Evolutionary conservation across 2,329 filamentous ascomycete genomes (phyloP), one percentile per base, ranked within the genome.

Genomic region (Colletotrichum filicis): DNA sequence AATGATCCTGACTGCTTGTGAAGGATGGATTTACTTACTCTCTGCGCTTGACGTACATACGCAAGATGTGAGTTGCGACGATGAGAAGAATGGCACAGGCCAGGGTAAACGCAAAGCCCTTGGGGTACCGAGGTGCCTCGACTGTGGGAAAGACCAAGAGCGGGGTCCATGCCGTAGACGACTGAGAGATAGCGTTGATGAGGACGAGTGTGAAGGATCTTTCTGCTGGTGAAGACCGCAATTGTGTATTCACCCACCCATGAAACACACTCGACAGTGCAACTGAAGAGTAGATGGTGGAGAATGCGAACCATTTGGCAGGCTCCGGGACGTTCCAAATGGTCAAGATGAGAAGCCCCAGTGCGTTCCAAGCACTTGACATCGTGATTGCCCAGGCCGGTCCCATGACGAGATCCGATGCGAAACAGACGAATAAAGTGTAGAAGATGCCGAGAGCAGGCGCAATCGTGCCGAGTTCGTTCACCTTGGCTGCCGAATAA

Each of bases 291-390:
- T 72, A 71, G 3, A 74, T 74, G 4, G 85, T 88, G 26, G 79
- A 78, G 83, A 90, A 77, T 0, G 87, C 87, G 67, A 89, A 89
- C 87, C 88, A 90, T 16, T 85, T 81, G 0, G 87, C 87, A 0
- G 83, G 76, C 69, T 91, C 88, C 0, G 88, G 87, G 0, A 91
- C 88, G 22, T 87, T 78, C 89, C 89, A 91, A 14, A 89, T 79
- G 1, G 85, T 82, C 6, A 90, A 80, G 49, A 90, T 88, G 14
- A 68, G n/a, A 3, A 71, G 28, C 5, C 71, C 71, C 12, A 71
- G 14, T 2, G 57, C 58, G 53, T 74, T 74, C 71, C 67, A 71
- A 3, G 53, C 32, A 26, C 35, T 46, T 5, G 71, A 67, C 37
- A 72, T 30, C 12, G 68, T 74, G 4, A 74, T 74, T 1, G 0